Evolutionary conservation across 1,139 yeast genomes (phyloP).

Genomic region (Chernovozyma sophiae-reginae): DNA sequence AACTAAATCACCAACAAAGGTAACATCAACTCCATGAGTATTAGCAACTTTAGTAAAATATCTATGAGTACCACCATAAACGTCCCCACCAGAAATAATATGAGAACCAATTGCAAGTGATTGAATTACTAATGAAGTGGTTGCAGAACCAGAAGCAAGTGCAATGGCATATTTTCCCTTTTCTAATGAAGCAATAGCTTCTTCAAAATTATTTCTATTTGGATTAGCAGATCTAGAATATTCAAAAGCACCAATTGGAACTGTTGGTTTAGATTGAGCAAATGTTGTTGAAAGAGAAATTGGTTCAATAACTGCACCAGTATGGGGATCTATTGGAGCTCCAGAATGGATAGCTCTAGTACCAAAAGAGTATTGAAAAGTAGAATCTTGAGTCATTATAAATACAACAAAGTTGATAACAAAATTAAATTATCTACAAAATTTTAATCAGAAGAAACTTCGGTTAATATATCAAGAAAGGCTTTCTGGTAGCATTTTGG

Average conservation of each 20-base stretch:
- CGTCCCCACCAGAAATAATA: slow-evolving; percentile 80
- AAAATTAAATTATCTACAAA: too few species aligned
- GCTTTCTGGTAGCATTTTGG: too few species aligned
- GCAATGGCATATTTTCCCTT: slow-evolving; percentile 76
- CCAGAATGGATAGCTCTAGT: slow-evolving; percentile 87
- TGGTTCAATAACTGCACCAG: slow-evolving; percentile 88
- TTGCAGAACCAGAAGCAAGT: slow-evolving; percentile 81
- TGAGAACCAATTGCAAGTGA: slow-evolving; percentile 71
- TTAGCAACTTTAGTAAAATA: slow-evolving; percentile 84
- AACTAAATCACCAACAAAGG: slow-evolving; percentile 64
- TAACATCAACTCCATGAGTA: slow-evolving; percentile 70
- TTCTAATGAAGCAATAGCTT: slow-evolving; percentile 77
- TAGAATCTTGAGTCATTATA: slow-evolving; percentile 21
- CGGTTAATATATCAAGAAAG: too few species aligned
- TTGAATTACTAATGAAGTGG: slow-evolving; percentile 77
- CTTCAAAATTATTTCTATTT: slow-evolving; percentile 79
- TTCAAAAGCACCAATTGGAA: slow-evolving; percentile 77
- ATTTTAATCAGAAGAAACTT: too few species aligned
- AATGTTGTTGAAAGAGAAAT: slow-evolving; percentile 83
- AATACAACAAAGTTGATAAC: too few species aligned
- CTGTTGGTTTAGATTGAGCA: slow-evolving; percentile 74
- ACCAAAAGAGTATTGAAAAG: slow-evolving; percentile 48
- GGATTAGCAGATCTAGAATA: slow-evolving; percentile 89
- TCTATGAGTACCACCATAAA: slow-evolving; percentile 91
- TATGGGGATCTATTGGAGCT: slow-evolving; percentile 63